Percentiles rank a stretch among this genome's conserved stretches.
Evolutionary conservation across 139 green algal genomes (phyloP).

Genomic region (Chlamydomonas schloesseri): DNA sequence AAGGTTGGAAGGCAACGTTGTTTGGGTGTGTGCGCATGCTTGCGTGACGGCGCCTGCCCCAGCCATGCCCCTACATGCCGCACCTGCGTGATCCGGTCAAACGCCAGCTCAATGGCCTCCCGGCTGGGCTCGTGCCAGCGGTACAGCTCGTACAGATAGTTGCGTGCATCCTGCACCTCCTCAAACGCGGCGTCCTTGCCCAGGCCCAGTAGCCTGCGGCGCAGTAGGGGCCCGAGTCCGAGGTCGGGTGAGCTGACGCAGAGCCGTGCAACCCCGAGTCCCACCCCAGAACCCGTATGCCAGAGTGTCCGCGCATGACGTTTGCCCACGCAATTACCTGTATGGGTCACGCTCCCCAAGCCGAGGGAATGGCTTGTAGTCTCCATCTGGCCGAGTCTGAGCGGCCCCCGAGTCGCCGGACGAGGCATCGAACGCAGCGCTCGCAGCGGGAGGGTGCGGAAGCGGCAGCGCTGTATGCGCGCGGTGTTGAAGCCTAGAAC

Average conservation of each 20-base stretch:
- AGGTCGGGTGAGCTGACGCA: too few species aligned
- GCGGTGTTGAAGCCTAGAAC: background rate
- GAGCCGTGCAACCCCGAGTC: too few species aligned
- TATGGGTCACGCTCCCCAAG: conserved; percentile 82
- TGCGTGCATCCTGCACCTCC: conserved; percentile 85
- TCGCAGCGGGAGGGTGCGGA: conserved; percentile 2
- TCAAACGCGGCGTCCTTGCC: conserved; percentile 80
- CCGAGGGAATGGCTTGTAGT: conserved; percentile 75
- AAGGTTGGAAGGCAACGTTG: too few species aligned
- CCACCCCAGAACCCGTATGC: too few species aligned
- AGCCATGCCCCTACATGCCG: too few species aligned
- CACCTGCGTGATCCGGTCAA: conserved; percentile 81
- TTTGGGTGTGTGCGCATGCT: too few species aligned
- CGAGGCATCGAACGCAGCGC: conserved; percentile 29
- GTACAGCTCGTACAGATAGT: conserved; percentile 87
- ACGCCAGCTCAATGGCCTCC: conserved; percentile 89
- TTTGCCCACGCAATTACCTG: conserved; percentile 59
- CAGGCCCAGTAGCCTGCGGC: conserved; percentile 83
- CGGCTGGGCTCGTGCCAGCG: conserved; percentile 78
- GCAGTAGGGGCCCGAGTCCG: too few species aligned
- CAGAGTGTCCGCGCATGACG: background rate
- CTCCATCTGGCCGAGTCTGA: background rate
- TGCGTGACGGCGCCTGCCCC: too few species aligned
- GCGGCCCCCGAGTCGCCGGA: background rate
- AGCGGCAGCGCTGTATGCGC: background rate